phyloP scores from a whole-genome alignment of 306 rosid genomes.

The Coriaria nepalensis region DNA sequence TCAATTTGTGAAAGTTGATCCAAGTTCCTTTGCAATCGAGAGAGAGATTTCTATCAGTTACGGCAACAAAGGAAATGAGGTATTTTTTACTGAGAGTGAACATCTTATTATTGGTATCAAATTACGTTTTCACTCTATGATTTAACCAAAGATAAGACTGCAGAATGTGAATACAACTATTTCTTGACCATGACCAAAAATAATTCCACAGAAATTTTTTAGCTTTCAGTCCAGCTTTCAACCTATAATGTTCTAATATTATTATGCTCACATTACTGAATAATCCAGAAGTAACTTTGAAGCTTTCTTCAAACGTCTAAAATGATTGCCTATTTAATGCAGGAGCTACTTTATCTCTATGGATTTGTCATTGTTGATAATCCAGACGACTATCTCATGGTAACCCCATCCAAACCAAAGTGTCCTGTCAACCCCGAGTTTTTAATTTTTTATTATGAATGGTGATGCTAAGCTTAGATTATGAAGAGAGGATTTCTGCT shows the following conservation, averaged over 20 bases:
- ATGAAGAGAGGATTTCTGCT: no score
- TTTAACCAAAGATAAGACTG: no score
- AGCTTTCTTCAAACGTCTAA: conserved; percentile 9
- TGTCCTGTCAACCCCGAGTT: no score
- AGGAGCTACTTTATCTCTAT: conserved; percentile 90
- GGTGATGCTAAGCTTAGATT: no score
- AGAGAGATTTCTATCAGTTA: conserved; percentile 78
- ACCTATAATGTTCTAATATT: no score
- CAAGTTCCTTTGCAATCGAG: conserved; percentile 31
- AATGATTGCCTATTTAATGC: conserved; percentile 19
- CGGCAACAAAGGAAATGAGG: conserved; percentile 94
- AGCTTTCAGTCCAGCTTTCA: no score
- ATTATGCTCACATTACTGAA: no score
- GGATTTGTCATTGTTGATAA: conserved; percentile 71
- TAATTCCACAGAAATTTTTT: no score
- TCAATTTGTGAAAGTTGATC: conserved; percentile 39
- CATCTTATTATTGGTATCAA: background rate
- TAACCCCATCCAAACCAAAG: conserved; percentile 24
- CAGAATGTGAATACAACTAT: no score
- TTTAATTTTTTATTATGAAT: no score
- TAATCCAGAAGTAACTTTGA: no score
- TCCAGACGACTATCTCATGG: conserved; percentile 96
- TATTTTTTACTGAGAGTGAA: conserved; percentile 15
- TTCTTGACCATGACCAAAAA: no score
- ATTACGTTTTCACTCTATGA: background rate